phyloP scores from a whole-genome alignment of 2,329 filamentous ascomycete species.

The Xylariaceae sp. region DNA sequence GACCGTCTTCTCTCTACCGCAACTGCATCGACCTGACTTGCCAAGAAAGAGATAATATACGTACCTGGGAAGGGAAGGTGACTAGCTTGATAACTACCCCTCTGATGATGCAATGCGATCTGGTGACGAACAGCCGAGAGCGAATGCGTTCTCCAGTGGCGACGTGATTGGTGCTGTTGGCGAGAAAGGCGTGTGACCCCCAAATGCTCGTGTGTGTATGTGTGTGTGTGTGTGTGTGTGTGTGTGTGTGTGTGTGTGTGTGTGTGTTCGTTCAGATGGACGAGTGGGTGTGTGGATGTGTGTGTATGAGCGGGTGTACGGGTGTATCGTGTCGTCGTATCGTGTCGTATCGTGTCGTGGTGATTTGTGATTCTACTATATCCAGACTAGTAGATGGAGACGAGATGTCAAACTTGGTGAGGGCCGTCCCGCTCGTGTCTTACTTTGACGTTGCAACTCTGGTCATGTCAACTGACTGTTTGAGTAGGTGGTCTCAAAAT shows the following conservation, averaged over 20 bases:
- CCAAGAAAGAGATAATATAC: neutral
- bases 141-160: constrained; percentile 9
- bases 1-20: too few relatives aligned
- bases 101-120: constrained; percentile 1
- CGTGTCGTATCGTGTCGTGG: too few relatives aligned
- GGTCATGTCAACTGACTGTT: constrained; percentile 17
- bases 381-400: neutral
- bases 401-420: constrained; percentile 17
- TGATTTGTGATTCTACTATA: neutral
- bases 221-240: constrained; percentile 10
- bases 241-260: constrained; percentile 1
- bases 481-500: constrained; percentile 6
- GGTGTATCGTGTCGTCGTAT: too few relatives aligned
- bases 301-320: neutral
- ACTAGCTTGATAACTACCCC: too few relatives aligned
- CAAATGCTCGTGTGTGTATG: constrained; percentile 14
- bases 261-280: neutral
- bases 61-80: too few relatives aligned
- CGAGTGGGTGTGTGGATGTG: neutral
- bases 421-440: constrained; percentile 26
- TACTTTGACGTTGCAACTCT: constrained; percentile 15
- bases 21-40: neutral
- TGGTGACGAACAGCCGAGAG: constrained; percentile 11
- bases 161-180: constrained; percentile 15
- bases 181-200: constrained; percentile 12